phyloP scores from a whole-genome alignment of 495 filamentous ascomycete species.

The Extremus antarcticus region DNA sequence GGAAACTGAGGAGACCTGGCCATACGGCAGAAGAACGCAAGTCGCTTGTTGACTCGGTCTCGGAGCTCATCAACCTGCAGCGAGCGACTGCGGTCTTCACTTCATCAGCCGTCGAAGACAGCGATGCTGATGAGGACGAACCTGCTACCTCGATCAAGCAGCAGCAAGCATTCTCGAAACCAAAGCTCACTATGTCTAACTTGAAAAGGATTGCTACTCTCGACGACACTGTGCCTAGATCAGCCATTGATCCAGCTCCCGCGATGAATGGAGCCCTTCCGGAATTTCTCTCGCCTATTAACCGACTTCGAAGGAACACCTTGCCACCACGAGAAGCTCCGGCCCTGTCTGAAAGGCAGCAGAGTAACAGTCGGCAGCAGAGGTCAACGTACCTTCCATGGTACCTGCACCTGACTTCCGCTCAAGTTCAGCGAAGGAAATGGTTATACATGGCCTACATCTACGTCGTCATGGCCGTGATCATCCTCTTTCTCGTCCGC shows the following conservation, averaged over 20 bases:
- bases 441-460: constrained; percentile 75
- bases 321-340: constrained; percentile 40
- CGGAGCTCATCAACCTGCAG: constrained; percentile 16
- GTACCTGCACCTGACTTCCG: constrained; percentile 67
- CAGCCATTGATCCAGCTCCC: constrained; percentile 14
- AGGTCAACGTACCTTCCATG: constrained; percentile 59
- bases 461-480: constrained; percentile 50
- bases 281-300: not conserved
- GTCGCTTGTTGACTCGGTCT: constrained; percentile 40
- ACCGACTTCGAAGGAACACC: constrained; percentile 41
- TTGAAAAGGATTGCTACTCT: not conserved
- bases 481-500: constrained; percentile 63
- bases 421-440: constrained; percentile 63
- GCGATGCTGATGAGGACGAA: constrained; percentile 33
- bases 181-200: not conserved
- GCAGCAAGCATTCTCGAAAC: not conserved
- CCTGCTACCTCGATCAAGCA: constrained; percentile 7
- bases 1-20: constrained; percentile 64
- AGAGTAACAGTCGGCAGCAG: constrained; percentile 29
- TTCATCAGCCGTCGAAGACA: constrained; percentile 35
- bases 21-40: constrained; percentile 37
- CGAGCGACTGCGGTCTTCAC: constrained; percentile 10
- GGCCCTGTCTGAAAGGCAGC: constrained; percentile 31
- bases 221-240: constrained; percentile 1
- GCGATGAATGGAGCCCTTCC: not conserved